These are phyloP conservation scores for Dipodascopsis uninucleata DNA, from an alignment of 805 yeast genomes.

Conservation along the genomic window DNA sequence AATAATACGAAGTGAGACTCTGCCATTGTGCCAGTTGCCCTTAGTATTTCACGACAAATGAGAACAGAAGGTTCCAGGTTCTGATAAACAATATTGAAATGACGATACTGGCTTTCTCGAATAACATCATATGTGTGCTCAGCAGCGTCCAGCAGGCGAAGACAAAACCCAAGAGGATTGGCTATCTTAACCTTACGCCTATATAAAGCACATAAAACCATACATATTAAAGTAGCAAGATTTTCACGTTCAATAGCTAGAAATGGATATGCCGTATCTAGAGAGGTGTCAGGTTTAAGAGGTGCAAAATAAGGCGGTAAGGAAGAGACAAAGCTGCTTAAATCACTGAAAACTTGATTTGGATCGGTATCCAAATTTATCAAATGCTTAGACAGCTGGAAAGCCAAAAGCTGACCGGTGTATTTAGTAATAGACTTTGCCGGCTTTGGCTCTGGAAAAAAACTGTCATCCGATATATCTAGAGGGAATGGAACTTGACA, in stretches of 20 bases:
- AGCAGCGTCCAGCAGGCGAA: no score
- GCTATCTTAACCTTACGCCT: slow-evolving; percentile 20
- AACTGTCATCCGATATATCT: no score
- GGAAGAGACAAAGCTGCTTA: slow-evolving; percentile 19
- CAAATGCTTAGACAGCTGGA: slow-evolving; percentile 9
- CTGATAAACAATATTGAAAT: slow-evolving; percentile 24
- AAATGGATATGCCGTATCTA: slow-evolving; percentile 15
- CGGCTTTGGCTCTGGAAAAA: no score
- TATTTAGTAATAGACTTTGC: slow-evolving; percentile 12
- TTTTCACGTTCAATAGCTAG: slow-evolving; percentile 16
- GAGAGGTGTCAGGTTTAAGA: slow-evolving; percentile 22
- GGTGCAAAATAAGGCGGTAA: slow-evolving; percentile 25
- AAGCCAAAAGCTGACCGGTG: slow-evolving; percentile 18
- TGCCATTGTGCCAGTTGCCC: slow-evolving; percentile 22
- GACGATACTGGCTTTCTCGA: slow-evolving; percentile 23
- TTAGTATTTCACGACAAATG: slow-evolving; percentile 25
- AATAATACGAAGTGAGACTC: slow-evolving; percentile 18
- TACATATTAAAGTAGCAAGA: slow-evolving; percentile 21
- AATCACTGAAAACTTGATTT: slow-evolving; percentile 16
- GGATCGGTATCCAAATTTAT: slow-evolving; percentile 21
- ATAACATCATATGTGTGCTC: slow-evolving; percentile 10
- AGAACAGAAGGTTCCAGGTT: slow-evolving; percentile 23
- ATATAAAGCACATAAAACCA: slow-evolving; percentile 23
- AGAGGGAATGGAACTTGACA: no score
- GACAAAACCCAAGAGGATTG: slow-evolving; percentile 24